phyloP scores from a whole-genome alignment of 176 grass and related monocot genomes.

The Tuctoria greenei region DNA sequence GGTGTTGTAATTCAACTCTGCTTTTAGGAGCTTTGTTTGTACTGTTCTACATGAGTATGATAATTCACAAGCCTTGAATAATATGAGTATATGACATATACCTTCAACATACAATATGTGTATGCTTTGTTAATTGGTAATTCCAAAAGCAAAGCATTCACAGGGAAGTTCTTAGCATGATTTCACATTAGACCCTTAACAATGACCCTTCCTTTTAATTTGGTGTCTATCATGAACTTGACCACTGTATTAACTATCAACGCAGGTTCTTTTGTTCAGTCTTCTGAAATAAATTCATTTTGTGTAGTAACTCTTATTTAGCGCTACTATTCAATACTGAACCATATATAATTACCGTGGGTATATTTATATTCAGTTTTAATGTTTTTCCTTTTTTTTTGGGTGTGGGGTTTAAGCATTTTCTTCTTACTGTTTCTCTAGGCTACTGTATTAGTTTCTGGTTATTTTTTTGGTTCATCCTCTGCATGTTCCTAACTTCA shows the following conservation, averaged over 20 bases:
- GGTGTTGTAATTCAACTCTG: background rate
- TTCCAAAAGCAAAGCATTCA: background rate
- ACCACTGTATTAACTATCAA: background rate
- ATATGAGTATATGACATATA: background rate
- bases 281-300: background rate
- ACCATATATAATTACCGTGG: background rate
- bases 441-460: background rate
- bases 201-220: background rate
- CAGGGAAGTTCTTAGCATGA: background rate
- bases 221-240: background rate
- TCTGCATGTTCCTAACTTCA: conserved; percentile 13
- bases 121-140: background rate
- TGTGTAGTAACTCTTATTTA: background rate
- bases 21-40: background rate
- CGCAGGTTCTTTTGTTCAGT: background rate
- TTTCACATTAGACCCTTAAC: background rate
- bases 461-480: conserved; percentile 13
- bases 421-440: background rate
- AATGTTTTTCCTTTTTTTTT: background rate
- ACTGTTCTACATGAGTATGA: background rate
- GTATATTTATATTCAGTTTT: background rate
- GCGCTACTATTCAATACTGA: background rate
- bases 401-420: too few species aligned
- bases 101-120: background rate
- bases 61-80: conserved; percentile 10